Base-by-base conservation (phyloP, 2,329 filamentous ascomycete genomes). In the Aspergillus sp. region DNA sequence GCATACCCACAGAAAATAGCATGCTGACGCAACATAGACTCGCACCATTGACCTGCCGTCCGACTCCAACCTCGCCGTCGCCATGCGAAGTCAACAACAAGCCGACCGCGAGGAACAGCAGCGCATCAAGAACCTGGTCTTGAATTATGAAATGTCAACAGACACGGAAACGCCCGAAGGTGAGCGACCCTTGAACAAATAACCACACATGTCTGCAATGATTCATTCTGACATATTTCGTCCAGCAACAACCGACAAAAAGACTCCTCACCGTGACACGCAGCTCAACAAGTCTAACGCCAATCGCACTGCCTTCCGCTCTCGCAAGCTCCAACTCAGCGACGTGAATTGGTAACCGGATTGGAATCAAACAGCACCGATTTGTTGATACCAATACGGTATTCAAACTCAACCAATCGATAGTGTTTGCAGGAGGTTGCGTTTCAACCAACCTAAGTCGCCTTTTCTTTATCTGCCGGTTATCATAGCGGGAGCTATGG, bases 41-140 rank as follows among this genome's bases (percentile, higher is more conserved):
- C 90, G 91, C 54, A 95, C 91, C 6, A 93, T 98, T 67, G 92
- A 95, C 69, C 81, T 98, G 52, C 82, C 82, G 4, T 88, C 94
- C 2, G 91, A 99, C 74, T 98, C 95, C 0, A 93, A 87, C 53
- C 97, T 99, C 77, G 95, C 95, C 6, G 85, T 98, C 65, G 95
- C 95, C 49, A 95, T 99, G 92, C 95, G 92, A 74, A 92, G 86
- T 61, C 93, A 98, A 78, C 93, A 97, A 73, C 90, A 96, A 77
- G 94, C 92, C 2, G 94, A 98, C 74, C 89, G 90, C 55, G 95
- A 96, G 73, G 96, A 99, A 75, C 94, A 99, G 75, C 92, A 97
- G 75, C 90, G 95, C 63, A 99, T 99, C 85, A 99, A 99, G 81
- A 96, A 92, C 71, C 83, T 99, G 50, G 95, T 99, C 56, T 82